Evolutionary conservation across 73 alveolate species (phyloP).

Genomic region (Paramecium biaurelia): DNA sequence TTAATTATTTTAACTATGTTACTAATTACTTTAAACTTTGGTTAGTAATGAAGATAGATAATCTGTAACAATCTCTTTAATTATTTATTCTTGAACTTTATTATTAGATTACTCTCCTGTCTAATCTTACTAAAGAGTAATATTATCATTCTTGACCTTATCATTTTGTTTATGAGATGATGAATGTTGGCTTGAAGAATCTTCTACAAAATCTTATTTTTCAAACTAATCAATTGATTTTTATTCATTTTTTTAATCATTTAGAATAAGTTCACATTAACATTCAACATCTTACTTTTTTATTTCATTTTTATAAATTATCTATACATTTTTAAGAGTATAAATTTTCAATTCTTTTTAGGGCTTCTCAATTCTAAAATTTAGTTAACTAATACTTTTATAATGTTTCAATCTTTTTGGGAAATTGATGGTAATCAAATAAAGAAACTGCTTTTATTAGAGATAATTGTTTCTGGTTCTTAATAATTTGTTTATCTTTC

Average conservation of each 20-base stretch:
- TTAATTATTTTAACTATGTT: neutral
- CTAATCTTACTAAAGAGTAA: neutral
- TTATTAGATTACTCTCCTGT: neutral
- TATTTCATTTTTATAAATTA: neutral
- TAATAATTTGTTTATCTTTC: neutral
- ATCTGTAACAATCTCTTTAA: neutral
- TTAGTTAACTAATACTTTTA: neutral
- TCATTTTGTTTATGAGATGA: neutral
- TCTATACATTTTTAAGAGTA: neutral
- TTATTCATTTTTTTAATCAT: neutral
- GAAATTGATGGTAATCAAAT: neutral
- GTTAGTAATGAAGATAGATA: neutral
- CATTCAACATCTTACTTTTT: neutral
- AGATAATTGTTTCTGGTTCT: neutral
- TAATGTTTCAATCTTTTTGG: neutral
- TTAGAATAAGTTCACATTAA: neutral
- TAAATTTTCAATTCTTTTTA: neutral
- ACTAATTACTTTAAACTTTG: neutral
- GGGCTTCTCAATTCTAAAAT: neutral
- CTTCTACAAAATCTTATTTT: neutral
- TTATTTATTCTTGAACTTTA: neutral
- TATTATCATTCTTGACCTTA: neutral
- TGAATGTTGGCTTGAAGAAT: neutral
- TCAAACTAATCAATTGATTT: neutral
- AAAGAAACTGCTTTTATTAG: neutral